Evolutionary conservation across 1,284 basidiomycete genomes (phyloP), one percentile per base, ranked within the genome.

Genomic region (Trichosporon sp.): DNA sequence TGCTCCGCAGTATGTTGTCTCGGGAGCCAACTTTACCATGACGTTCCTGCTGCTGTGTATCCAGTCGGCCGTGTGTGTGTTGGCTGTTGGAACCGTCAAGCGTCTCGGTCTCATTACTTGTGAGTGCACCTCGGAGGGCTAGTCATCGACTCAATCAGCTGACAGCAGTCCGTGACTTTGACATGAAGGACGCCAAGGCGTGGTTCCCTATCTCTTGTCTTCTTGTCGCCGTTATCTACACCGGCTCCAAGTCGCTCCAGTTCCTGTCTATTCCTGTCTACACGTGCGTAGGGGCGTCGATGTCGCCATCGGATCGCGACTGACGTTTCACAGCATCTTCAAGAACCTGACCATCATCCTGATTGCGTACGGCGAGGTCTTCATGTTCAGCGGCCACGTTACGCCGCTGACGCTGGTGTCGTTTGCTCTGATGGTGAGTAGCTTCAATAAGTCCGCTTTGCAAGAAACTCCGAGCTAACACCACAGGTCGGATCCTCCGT

Each of bases 311-410:
- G n/a, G n/a, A n/a, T n/a, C n/a, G n/a, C n/a, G n/a, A n/a, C 59
- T 66, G n/a, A 61, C 57, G 11, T 25, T 40, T 13, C 36, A 4
- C 62, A 75, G 75, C 3, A 99, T 99, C 71, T 99, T 99, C 87
- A 99, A 99, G 82, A 99, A 99, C 79, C 79, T 99, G 72, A 97
- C 96, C 29, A 99, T 99, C 75, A 98, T 99, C 71, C 85, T 99
- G 36, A 99, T 99, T 74, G 92, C 96, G 4, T 98, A 99, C 77
- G 96, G 96, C 40, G 96, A 99, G 82, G 91, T 96, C 8, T 81
- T 98, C 66, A 98, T 95, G 95, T 99, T 99, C 77, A 92, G 88
- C 65, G 95, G 95, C 34, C 84, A 85, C 65, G 89, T 99, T 40
- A 95, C 94, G 0, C 85, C 86, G 6, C 85, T 99, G 56, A 95